Evolutionary conservation across 1,284 basidiomycete genomes (phyloP).

Genomic region (Wolfiporia cocos): DNA sequence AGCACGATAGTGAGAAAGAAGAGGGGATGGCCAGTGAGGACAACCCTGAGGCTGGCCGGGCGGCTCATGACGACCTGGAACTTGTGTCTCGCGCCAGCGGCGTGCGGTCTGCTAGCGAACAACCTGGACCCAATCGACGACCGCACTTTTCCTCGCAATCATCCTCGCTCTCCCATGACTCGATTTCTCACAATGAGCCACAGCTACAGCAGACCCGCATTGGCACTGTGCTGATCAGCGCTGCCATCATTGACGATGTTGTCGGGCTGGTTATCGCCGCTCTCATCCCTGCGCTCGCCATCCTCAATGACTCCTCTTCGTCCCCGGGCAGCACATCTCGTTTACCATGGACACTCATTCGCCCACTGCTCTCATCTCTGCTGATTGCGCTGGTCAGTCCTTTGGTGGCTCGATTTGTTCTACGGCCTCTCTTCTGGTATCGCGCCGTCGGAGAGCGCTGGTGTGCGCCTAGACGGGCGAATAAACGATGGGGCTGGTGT

Average conservation of each 20-base stretch:
- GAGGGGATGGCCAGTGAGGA: too few relatives aligned
- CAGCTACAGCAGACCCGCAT: constrained; percentile 38
- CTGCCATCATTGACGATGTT: constrained; percentile 51
- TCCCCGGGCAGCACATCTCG: background rate
- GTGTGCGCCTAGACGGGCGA: constrained; percentile 17
- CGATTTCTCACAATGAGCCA: too few relatives aligned
- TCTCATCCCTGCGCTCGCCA: constrained; percentile 33
- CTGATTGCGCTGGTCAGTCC: constrained; percentile 28
- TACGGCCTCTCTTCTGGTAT: constrained; percentile 23
- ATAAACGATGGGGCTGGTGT: constrained; percentile 15
- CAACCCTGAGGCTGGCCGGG: too few relatives aligned
- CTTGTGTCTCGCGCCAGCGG: background rate
- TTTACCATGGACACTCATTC: constrained; percentile 32
- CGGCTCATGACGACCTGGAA: background rate
- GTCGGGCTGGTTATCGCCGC: constrained; percentile 45
- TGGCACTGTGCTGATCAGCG: constrained; percentile 42
- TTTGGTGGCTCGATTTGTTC: constrained; percentile 19
- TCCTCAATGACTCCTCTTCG: constrained; percentile 5
- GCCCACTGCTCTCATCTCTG: constrained; percentile 33
- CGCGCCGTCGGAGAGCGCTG: constrained; percentile 16
- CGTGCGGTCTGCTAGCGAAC: background rate
- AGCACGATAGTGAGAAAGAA: background rate
- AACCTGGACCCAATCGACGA: too few relatives aligned
- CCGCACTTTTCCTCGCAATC: background rate
- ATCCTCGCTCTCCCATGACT: background rate